Conservation (phyloP, 305 asterid genomes). For the Fraxinus baroniana region DNA sequence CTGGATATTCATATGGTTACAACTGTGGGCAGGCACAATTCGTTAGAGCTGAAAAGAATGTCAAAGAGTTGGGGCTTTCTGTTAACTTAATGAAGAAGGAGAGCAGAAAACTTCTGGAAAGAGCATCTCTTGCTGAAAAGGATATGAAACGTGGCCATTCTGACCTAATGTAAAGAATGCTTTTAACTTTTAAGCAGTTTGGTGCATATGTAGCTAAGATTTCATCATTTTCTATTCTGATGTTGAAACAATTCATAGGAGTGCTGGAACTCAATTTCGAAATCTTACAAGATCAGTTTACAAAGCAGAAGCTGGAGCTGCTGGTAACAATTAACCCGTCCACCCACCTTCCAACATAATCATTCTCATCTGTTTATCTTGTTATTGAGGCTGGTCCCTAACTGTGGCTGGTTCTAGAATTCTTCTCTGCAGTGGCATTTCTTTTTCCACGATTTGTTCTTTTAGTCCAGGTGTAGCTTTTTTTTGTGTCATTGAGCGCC, state of each 20-base stretch:
- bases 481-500: neutral
- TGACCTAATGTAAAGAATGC: constrained; percentile 52
- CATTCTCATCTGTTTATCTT: neutral
- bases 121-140: constrained; percentile 79
- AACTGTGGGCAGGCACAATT: constrained; percentile 67
- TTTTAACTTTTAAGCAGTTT: constrained; percentile 20
- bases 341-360: neutral
- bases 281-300: constrained; percentile 61
- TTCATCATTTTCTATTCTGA: constrained; percentile 29
- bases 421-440: neutral
- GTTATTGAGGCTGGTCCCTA: neutral
- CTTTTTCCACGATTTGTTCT: neutral
- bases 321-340: constrained; percentile 40
- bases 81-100: constrained; percentile 83
- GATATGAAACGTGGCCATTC: constrained; percentile 77
- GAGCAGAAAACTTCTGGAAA: constrained; percentile 75
- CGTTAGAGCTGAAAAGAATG: constrained; percentile 70
- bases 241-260: constrained; percentile 44
- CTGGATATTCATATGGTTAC: constrained; percentile 12
- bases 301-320: constrained; percentile 75
- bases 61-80: constrained; percentile 69
- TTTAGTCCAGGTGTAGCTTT: neutral
- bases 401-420: neutral
- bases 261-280: constrained; percentile 69
- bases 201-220: constrained; percentile 10